Base-by-base conservation (phyloP, 1,139 yeast genomes). In the Debaryomyces psychrophilus region DNA sequence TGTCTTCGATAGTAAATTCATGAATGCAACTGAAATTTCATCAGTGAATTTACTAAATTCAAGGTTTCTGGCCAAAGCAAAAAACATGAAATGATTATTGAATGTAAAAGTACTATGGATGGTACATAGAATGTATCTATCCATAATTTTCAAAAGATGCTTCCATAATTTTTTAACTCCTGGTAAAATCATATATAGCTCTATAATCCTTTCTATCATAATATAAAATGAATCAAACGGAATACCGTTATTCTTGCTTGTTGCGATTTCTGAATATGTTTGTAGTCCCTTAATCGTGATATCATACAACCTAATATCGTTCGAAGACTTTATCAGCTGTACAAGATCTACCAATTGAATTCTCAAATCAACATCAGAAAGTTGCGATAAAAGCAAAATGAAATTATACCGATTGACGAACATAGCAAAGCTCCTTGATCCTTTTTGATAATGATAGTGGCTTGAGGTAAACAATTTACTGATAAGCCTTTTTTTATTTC, bases 381-480 rank as follows among this genome's bases (percentile, higher is more conserved):
- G 43, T 50, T 69, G 77, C 7, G 62, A 52, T 26, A 74, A 57
- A 17, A 75, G 49, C 7, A 69, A 50, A 3, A 72, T 57, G 40
- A 73, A 67, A 49, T 75, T 75, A 33, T 73, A 53, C 39, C 79
- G 53, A 50, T 75, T 75, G 20, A 65, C 52, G 46, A 68, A 73
- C 62, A 71, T 72, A 4, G 60, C 61, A 37, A 55, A 65, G 41
- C 66, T 65, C 5, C 54, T 56, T 31, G 57, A 59, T 14, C 58
- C 63, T 18, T 59, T 55, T 26, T 56, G 59, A 43, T 70, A 72
- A 3, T 57, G 63, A 42, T 58, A 71, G 40, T 63, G 69, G 45
- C 77, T 71, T 2, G 77, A 71, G 0, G 72, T 66, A 29, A 73
- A 61, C 25, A 75, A 50, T 47, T 75, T 75, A 4, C 72, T 68